These are phyloP conservation scores for Viola odorata DNA, from an alignment of 345 rosid species.

Conservation along the genomic window DNA sequence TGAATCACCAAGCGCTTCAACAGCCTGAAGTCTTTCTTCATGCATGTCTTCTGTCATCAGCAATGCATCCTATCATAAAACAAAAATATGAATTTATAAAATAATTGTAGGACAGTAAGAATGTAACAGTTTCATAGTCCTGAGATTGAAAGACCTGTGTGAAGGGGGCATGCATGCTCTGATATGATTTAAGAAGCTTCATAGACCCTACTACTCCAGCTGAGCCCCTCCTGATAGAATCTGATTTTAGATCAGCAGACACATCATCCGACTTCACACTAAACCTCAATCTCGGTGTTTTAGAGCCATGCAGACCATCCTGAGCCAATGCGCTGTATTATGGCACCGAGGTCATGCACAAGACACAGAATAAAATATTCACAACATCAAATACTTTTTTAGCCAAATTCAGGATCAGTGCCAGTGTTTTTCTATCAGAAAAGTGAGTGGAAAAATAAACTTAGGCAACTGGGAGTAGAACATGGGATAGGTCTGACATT, in stretches of 20 bases:
- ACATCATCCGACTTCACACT: constrained; percentile 28
- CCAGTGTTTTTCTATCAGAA: neutral
- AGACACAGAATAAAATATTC: too few relatives aligned
- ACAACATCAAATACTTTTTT: neutral
- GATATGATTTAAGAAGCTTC: constrained; percentile 78
- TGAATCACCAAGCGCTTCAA: constrained; percentile 78
- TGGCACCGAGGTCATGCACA: constrained; percentile 11
- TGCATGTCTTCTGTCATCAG: constrained; percentile 99
- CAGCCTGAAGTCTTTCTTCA: constrained; percentile 91
- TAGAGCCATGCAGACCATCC: constrained; percentile 24
- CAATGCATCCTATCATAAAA: constrained; percentile 59
- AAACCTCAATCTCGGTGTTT: constrained; percentile 13
- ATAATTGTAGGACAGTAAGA: too few relatives aligned
- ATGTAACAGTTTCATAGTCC: too few relatives aligned
- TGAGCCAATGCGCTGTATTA: constrained; percentile 30
- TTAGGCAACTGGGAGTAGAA: neutral
- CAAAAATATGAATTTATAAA: neutral
- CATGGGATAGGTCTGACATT: neutral
- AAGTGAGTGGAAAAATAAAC: neutral
- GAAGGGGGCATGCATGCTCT: constrained; percentile 90
- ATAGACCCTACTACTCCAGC: constrained; percentile 75
- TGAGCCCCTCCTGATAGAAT: constrained; percentile 66
- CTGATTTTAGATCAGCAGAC: constrained; percentile 32
- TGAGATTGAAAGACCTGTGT: constrained; percentile 55
- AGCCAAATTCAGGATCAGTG: neutral